phyloP scores from a whole-genome alignment of 2,329 filamentous ascomycete genomes.

The Ceratocystis ficicola region DNA sequence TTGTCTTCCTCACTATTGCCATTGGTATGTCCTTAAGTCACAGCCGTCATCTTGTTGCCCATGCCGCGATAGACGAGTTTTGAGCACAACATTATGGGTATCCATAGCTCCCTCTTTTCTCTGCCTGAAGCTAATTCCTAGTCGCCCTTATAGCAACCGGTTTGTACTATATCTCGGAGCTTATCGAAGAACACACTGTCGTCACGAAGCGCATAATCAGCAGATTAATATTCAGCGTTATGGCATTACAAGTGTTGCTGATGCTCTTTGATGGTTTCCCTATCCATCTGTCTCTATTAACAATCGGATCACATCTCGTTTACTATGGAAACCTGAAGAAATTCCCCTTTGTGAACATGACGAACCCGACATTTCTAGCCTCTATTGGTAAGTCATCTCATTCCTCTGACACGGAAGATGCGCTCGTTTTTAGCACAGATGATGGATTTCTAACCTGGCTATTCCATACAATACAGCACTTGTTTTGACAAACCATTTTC shows the following conservation, averaged over 20 bases:
- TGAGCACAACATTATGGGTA: not conserved
- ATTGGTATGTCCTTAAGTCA: slow-evolving; percentile 49
- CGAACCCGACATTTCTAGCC: slow-evolving; percentile 71
- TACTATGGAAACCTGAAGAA: slow-evolving; percentile 76
- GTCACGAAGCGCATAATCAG: slow-evolving; percentile 77
- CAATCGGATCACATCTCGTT: slow-evolving; percentile 67
- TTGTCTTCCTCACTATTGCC: slow-evolving; percentile 84
- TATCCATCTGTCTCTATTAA: slow-evolving; percentile 57
- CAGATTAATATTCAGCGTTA: slow-evolving; percentile 71
- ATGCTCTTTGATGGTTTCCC: slow-evolving; percentile 79
- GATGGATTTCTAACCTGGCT: not conserved
- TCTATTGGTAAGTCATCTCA: slow-evolving; percentile 56
- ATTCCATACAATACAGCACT: slow-evolving; percentile 46
- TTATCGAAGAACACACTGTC: slow-evolving; percentile 96
- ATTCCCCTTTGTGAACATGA: slow-evolving; percentile 68
- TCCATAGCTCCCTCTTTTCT: not conserved
- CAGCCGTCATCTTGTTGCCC: not conserved
- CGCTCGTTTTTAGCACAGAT: not conserved
- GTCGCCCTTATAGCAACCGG: slow-evolving; percentile 59
- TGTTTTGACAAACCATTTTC: slow-evolving; percentile 80
- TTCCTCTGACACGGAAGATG: not conserved
- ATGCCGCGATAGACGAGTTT: not conserved
- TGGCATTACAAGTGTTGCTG: slow-evolving; percentile 61
- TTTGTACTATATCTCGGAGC: slow-evolving; percentile 93
- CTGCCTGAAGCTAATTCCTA: not conserved